Conservation (phyloP, 2,329 filamentous ascomycete genomes). For the Fusarium domesticum region DNA sequence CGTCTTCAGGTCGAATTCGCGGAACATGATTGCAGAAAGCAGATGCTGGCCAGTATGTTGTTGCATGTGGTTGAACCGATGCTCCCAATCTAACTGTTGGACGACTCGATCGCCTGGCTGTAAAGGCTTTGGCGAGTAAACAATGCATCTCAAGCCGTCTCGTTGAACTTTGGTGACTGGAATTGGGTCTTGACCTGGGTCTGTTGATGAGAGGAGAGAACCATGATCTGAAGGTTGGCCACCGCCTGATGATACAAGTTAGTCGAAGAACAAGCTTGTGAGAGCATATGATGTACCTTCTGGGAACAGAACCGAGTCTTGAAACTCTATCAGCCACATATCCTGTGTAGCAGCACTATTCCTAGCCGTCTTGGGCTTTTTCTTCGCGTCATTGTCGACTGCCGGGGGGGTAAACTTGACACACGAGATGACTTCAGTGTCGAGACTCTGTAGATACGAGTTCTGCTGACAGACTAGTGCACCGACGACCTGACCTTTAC, state of each 20-base stretch:
- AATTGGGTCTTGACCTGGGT: slow-evolving; percentile 10
- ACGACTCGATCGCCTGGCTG: slow-evolving; percentile 18
- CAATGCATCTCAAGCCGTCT: slow-evolving; percentile 28
- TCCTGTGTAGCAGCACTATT: slow-evolving; percentile 8
- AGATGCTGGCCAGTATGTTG: slow-evolving; percentile 35
- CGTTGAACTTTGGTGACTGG: slow-evolving; percentile 27
- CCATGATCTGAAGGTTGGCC: slow-evolving; percentile 34
- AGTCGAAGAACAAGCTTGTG: background rate
- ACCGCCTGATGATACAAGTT: slow-evolving; percentile 20
- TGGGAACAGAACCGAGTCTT: slow-evolving; percentile 32
- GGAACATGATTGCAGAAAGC: slow-evolving; percentile 32
- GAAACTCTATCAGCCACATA: slow-evolving; percentile 31
- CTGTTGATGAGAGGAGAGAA: slow-evolving; percentile 16
- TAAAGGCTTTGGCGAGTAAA: slow-evolving; percentile 20
- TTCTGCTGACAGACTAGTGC: slow-evolving; percentile 29
- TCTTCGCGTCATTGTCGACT: slow-evolving; percentile 17
- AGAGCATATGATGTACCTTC: slow-evolving; percentile 19
- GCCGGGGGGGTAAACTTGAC: slow-evolving; percentile 19
- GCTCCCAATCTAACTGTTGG: slow-evolving; percentile 29
- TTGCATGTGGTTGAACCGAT: slow-evolving; percentile 36
- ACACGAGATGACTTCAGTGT: slow-evolving; percentile 29
- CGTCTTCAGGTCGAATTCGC: slow-evolving; percentile 21
- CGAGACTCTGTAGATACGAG: slow-evolving; percentile 27
- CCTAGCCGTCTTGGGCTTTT: slow-evolving; percentile 14
- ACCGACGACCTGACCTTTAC: slow-evolving; percentile 21